phyloP scores from a whole-genome alignment of 441 rosid genomes.

The Erodium trifolium region DNA sequence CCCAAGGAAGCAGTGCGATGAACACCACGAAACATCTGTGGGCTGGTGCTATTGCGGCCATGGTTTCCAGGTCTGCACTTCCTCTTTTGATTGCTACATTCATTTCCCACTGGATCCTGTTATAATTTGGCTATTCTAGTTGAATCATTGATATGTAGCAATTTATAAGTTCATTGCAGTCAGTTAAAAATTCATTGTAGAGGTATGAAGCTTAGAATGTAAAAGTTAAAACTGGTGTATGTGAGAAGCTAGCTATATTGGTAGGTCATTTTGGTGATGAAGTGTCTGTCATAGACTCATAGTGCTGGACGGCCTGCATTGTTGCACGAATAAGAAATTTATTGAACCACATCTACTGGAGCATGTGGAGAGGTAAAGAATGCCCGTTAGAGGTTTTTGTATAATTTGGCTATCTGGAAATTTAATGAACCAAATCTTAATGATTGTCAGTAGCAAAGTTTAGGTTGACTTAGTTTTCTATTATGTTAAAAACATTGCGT shows the following conservation, averaged over 20 bases:
- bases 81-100: not conserved
- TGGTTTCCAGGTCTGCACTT: slow-evolving; percentile 64
- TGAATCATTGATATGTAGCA: not conserved
- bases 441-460: no score
- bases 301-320: no score
- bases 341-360: no score
- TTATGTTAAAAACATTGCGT: no score
- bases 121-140: not conserved
- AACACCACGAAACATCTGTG: slow-evolving; percentile 77
- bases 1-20: slow-evolving; percentile 45
- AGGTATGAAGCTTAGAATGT: not conserved
- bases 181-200: not conserved
- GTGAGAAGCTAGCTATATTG: not conserved
- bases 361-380: no score
- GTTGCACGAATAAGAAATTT: not conserved
- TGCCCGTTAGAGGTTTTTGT: not conserved
- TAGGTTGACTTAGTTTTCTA: no score
- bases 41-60: slow-evolving; percentile 91
- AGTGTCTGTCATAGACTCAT: no score
- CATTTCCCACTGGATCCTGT: no score
- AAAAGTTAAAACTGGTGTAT: not conserved
- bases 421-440: no score
- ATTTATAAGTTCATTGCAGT: no score
- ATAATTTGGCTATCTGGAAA: not conserved
- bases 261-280: not conserved